Evolutionary conservation across 352 stramenopile species (phyloP), one percentile per base, ranked within the genome.

Genomic region (Pythium vanterpoolii): DNA sequence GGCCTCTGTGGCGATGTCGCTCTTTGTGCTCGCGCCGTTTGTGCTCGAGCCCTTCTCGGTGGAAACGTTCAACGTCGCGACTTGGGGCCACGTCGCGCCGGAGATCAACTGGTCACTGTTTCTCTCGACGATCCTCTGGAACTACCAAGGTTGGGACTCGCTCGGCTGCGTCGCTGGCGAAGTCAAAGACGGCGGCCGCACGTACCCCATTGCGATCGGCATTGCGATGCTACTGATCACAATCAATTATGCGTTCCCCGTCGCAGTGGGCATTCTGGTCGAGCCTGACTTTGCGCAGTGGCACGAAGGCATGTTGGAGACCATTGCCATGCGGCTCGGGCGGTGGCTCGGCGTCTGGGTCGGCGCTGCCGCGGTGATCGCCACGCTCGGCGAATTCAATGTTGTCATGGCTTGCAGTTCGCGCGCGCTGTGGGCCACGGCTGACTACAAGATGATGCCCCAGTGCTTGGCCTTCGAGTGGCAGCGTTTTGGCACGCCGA

Each of bases 101-200:
- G 27, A 77, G 11, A 90, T 93, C 56, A 72, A 93, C 64, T 93
- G 85, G 85, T 90, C 81, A 23, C 49, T 91, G n/a, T 95, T 95
- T 61, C 73, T 93, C 27, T 91, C 81, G 4, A 92, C 83, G 1
- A 91, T 93, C 56, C 61, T 95, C 11, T 95, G 85, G 85, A 93
- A 91, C 60, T 91, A 91, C 48, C 85, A 95, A 79, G 85, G 85
- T 74, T 95, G 83, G 83, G 85, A 95, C 68, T 91, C 80, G 31
- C 72, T 95, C 18, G 85, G 85, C 0, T 95, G 85, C 24, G 79
- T 95, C n/a, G 85, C 85, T 21, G 85, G 85, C 0, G 85, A 95
- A 66, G 85, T 95, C 36, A 90, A 92, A 53, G 79, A 95, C 44
- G 83, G 80, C 21, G 79, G 79, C 1, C 72, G 76, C 38, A 89